Evolutionary conservation across 2,329 filamentous ascomycete genomes (phyloP), one percentile per base, ranked within the genome.

Genomic region (Phyllosticta paracitricarpa): DNA sequence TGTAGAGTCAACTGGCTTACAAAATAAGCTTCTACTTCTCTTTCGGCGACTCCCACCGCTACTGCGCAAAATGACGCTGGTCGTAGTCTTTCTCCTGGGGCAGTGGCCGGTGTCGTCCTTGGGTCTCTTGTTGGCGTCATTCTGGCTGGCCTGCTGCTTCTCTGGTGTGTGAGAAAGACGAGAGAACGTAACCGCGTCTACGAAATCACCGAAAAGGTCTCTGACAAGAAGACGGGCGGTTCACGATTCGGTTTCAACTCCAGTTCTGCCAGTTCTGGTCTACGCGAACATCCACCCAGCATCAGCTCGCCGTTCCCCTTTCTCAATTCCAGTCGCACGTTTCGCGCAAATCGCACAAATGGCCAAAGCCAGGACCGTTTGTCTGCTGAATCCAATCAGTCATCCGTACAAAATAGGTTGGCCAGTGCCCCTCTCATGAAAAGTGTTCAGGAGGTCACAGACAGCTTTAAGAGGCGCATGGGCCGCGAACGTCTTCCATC

Each of bases 371-470:
- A 48, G 14, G 40, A 4, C 40, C 40, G 40, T 7, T n/a, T 4
- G 17, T 48, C 14, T 7, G 17, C 40, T 48, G 40, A 19, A n/a
- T 48, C 14, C 7, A 48, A n/a, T n/a, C 40, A 48, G n/a, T 5
- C 17, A 17, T 17, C 17, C 6, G 40, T 4, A 48, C 40, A 48
- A 3, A 48, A 48, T 19, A 56, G 60, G 6, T 62, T 56, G n/a
- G 40, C 56, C 51, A 62, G 60, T 35, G 60, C 60, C 2, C 60
- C 60, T 55, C 51, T 53, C 2, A 17, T 40, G 3, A 51, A 51
- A 7, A 28, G 51, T 9, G 9, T 61, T 54, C 25, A 53, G 24
- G 28, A 52, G 51, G 8, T 58, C 24, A 62, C 24, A 26, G 28
- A 62, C 9, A 51, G 35, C 30, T 58, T 62, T n/a, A 54, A 55